phyloP scores from a whole-genome alignment of 2,329 filamentous ascomycete genomes.

The Sclerotinia trifoliorum region DNA sequence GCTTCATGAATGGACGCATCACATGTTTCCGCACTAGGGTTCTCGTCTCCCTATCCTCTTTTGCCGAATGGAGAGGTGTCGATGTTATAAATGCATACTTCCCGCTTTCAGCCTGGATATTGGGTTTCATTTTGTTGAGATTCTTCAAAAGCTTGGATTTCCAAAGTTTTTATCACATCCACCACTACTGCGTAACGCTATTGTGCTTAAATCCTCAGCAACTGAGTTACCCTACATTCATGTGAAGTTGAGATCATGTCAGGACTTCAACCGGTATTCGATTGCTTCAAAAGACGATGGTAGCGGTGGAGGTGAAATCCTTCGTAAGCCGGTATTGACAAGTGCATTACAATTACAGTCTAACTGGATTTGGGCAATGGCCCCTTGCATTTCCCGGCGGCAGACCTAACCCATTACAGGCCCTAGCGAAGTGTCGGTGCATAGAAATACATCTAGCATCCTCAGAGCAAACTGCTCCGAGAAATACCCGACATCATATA shows the following conservation, averaged over 20 bases:
- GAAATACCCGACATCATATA: neutral
- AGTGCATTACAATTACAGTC: neutral
- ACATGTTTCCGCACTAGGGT: slow-evolving; percentile 18
- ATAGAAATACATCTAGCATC: neutral
- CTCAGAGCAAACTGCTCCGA: too few relatives aligned
- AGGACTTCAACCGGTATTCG: neutral
- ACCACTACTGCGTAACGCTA: neutral
- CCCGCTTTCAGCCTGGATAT: neutral
- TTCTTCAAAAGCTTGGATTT: neutral
- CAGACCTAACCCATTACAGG: neutral
- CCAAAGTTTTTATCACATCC: neutral
- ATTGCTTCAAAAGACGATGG: neutral
- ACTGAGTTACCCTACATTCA: neutral
- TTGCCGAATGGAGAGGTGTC: neutral
- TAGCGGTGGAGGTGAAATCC: neutral
- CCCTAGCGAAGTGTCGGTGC: too few relatives aligned
- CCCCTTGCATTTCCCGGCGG: neutral
- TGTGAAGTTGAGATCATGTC: neutral
- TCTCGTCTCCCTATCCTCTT: neutral
- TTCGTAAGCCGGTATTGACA: neutral
- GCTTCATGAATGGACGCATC: slow-evolving; percentile 17
- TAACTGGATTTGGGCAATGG: slow-evolving; percentile 13
- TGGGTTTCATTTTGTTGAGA: neutral
- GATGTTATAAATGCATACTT: slow-evolving; percentile 15
- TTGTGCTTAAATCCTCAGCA: neutral